phyloP scores from a whole-genome alignment of 116 monocot species.

The Trichopus zeylanicus region DNA sequence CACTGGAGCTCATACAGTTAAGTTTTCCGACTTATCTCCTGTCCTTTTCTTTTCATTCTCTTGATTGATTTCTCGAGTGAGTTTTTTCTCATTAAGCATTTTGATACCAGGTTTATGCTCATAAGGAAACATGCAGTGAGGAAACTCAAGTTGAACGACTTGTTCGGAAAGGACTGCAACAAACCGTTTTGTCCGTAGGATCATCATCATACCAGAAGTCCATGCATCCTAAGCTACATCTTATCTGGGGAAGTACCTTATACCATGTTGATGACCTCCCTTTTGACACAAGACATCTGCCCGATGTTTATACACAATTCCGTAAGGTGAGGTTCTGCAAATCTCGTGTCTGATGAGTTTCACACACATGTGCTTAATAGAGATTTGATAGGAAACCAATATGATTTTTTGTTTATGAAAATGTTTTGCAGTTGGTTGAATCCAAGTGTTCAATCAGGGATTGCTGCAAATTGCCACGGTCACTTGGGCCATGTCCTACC shows the following conservation, averaged over 20 bases:
- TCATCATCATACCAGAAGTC: conserved; percentile 10
- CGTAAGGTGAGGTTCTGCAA: conserved; percentile 52
- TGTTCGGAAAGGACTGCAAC: conserved; percentile 42
- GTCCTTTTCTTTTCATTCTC: not conserved
- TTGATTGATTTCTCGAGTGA: not conserved
- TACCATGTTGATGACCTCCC: conserved; percentile 94
- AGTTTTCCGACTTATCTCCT: not conserved
- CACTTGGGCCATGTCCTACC: conserved; percentile 56
- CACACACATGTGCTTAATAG: too few species aligned
- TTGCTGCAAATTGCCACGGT: conserved; percentile 63
- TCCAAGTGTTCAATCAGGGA: conserved; percentile 59
- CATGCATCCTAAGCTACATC: conserved; percentile 39
- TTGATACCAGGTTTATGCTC: conserved; percentile 84
- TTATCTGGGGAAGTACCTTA: conserved; percentile 90
- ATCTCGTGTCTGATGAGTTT: not conserved
- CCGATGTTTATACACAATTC: conserved; percentile 89
- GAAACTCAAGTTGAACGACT: conserved; percentile 66
- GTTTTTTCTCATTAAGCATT: not conserved
- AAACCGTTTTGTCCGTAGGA: conserved; percentile 24
- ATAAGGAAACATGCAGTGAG: conserved; percentile 91
- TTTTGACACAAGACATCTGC: conserved; percentile 35
- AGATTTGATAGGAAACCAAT: not conserved
- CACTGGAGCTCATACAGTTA: conserved; percentile 76
- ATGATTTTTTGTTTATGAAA: not conserved
- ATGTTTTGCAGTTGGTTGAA: conserved; percentile 58